Percentiles rank a stretch among this genome's conserved stretches.
These are phyloP conservation scores for Gentiana macrophylla DNA, from an alignment of 257 asterid species.

Conservation along the genomic window DNA sequence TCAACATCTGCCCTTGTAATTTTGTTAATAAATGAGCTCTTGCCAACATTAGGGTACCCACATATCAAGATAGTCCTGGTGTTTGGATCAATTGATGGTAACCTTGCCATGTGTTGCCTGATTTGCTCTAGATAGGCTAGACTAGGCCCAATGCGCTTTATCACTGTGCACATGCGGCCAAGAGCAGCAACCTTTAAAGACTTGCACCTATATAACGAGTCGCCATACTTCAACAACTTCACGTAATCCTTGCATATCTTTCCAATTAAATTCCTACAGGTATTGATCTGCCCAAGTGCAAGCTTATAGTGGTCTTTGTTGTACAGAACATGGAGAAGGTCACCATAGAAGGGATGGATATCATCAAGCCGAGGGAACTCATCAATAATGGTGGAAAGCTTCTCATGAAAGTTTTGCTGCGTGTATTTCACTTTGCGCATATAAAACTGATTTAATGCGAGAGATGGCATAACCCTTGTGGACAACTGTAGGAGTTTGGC, in stretches of 20 bases:
- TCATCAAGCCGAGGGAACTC: constrained; percentile 91
- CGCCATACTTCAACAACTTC: constrained; percentile 74
- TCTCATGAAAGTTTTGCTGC: constrained; percentile 69
- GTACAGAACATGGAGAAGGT: constrained; percentile 85
- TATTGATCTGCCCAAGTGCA: constrained; percentile 90
- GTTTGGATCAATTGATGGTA: constrained; percentile 94
- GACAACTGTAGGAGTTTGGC: constrained; percentile 92
- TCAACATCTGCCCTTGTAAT: constrained; percentile 95
- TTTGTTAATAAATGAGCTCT: constrained; percentile 92
- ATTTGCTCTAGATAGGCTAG: constrained; percentile 97
- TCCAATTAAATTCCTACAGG: constrained; percentile 76
- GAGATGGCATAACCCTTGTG: constrained; percentile 96
- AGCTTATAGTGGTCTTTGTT: constrained; percentile 97
- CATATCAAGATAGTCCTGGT: constrained; percentile 92
- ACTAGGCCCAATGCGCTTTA: constrained; percentile 78
- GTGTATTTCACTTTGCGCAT: constrained; percentile 96
- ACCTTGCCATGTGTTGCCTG: constrained; percentile 91
- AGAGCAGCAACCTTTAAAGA: constrained; percentile 88
- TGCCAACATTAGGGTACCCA: constrained; percentile 97
- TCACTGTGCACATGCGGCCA: constrained; percentile 92
- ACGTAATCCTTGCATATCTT: constrained; percentile 83
- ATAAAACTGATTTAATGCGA: constrained; percentile 82
- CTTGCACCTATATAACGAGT: constrained; percentile 86
- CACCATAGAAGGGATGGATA: constrained; percentile 96
- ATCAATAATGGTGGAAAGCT: constrained; percentile 76